Evolutionary conservation across 805 yeast species (phyloP).

Genomic region (Starmerella bombicola): DNA sequence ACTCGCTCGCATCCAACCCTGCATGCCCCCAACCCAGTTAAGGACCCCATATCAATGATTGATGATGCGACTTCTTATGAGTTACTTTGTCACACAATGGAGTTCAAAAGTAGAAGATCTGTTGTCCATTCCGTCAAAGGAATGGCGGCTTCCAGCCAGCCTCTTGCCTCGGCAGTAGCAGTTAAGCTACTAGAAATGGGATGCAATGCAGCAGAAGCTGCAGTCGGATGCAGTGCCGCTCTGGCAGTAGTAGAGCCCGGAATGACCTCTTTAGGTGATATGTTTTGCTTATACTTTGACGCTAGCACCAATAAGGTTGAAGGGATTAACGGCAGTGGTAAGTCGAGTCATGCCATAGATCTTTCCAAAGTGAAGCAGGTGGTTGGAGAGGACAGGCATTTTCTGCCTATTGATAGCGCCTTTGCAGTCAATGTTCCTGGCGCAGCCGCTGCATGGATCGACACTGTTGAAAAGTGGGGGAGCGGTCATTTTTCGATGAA

Average conservation of each 20-base stretch:
- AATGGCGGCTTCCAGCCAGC: conserved; percentile 63
- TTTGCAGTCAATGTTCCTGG: conserved; percentile 66
- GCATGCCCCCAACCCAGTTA: no score
- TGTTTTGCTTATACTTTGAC: conserved; percentile 49
- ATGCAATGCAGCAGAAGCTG: conserved; percentile 46
- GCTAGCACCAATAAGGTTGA: conserved; percentile 38
- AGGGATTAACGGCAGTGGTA: conserved; percentile 69
- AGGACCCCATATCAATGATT: no score
- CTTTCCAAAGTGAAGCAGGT: conserved; percentile 26
- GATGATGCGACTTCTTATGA: no score
- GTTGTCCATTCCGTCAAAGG: conserved; percentile 63
- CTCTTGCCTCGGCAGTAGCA: conserved; percentile 64
- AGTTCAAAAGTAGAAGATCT: conserved; percentile 39
- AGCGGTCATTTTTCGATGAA: conserved; percentile 49
- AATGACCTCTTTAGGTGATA: conserved; percentile 33
- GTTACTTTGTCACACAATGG: no score
- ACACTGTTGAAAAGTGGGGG: conserved; percentile 59
- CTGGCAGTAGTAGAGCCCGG: conserved; percentile 31
- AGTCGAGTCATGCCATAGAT: conserved; percentile 42
- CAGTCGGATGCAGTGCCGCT: conserved; percentile 34
- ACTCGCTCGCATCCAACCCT: no score
- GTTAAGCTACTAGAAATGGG: conserved; percentile 51
- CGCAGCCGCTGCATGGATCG: conserved; percentile 68
- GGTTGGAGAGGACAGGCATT: conserved; percentile 30
- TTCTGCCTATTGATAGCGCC: conserved; percentile 43